Percentiles rank a stretch among this genome's conserved stretches.
phyloP scores from a whole-genome alignment of 805 yeast genomes.

The Cyberlindnera nakhonratchasimensis region DNA sequence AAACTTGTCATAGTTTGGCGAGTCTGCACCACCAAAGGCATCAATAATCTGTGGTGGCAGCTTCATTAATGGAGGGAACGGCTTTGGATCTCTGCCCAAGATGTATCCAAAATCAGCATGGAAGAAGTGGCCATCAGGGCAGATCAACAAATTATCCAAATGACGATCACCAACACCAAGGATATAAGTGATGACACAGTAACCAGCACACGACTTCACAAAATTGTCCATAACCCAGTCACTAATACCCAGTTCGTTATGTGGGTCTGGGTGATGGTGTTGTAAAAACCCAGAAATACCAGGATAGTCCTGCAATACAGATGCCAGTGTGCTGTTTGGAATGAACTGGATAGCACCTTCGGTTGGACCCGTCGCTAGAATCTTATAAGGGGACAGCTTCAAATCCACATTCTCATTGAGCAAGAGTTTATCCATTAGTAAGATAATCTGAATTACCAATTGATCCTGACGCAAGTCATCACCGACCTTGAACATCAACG shows the following conservation, averaged over 20 bases:
- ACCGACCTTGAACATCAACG: constrained; percentile 91
- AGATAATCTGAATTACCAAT: constrained; percentile 88
- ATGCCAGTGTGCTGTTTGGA: constrained; percentile 87
- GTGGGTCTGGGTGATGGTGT: constrained; percentile 56
- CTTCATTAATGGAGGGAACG: constrained; percentile 98
- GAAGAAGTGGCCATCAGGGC: constrained; percentile 85
- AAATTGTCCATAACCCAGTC: constrained; percentile 83
- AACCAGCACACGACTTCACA: constrained; percentile 94
- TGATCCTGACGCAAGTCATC: constrained; percentile 96
- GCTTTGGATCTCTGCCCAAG: constrained; percentile 95
- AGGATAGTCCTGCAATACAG: constrained; percentile 68
- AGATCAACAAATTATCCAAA: constrained; percentile 80
- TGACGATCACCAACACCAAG: constrained; percentile 98
- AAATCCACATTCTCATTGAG: constrained; percentile 88
- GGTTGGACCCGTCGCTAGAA: constrained; percentile 82
- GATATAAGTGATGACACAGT: constrained; percentile 91
- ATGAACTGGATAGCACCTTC: constrained; percentile 94
- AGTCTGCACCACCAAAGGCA: constrained; percentile 93
- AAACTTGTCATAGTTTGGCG: constrained; percentile 81
- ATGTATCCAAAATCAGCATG: constrained; percentile 98
- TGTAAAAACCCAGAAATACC: constrained; percentile 73
- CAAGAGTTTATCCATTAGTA: constrained; percentile 83
- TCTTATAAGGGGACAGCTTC: constrained; percentile 81
- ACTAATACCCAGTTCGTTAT: constrained; percentile 33
- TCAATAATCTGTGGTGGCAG: constrained; percentile 94